Conservation (phyloP, 495 filamentous ascomycete genomes). For the Neurospora sp. region DNA sequence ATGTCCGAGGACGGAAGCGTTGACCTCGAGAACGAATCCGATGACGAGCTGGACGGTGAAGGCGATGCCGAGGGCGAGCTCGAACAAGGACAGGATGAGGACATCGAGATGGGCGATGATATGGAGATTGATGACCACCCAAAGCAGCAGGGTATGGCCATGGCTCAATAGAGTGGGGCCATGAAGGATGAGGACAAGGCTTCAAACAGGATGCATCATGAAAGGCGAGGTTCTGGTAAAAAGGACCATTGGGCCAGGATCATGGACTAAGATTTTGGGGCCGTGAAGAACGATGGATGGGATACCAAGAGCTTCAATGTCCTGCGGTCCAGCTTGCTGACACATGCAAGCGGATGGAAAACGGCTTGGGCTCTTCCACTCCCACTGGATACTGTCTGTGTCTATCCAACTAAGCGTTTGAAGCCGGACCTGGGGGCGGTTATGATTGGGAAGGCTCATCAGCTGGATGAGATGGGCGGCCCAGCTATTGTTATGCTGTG, state of each 20-base stretch:
- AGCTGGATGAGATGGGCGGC: not conserved
- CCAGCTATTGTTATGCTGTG: not conserved
- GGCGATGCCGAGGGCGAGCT: slow-evolving; percentile 66
- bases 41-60: slow-evolving; percentile 75
- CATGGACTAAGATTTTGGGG: not conserved
- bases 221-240: not conserved
- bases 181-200: not conserved
- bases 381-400: not conserved
- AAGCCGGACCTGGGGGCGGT: not conserved
- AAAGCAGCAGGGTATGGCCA: slow-evolving; percentile 3
- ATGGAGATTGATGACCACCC: slow-evolving; percentile 9
- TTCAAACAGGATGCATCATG: not conserved
- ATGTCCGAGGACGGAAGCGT: slow-evolving; percentile 85
- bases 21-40: slow-evolving; percentile 88
- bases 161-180: slow-evolving; percentile 1
- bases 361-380: not conserved
- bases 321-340: not conserved
- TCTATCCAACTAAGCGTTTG: not conserved
- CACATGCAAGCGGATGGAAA: not conserved
- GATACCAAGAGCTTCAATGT: not conserved
- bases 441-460: not conserved
- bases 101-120: slow-evolving; percentile 80
- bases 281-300: not conserved
- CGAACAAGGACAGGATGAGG: slow-evolving; percentile 46
- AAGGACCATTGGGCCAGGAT: not conserved